Base-by-base conservation (phyloP, 305 asterid genomes). In the Ilex paraguariensis region DNA sequence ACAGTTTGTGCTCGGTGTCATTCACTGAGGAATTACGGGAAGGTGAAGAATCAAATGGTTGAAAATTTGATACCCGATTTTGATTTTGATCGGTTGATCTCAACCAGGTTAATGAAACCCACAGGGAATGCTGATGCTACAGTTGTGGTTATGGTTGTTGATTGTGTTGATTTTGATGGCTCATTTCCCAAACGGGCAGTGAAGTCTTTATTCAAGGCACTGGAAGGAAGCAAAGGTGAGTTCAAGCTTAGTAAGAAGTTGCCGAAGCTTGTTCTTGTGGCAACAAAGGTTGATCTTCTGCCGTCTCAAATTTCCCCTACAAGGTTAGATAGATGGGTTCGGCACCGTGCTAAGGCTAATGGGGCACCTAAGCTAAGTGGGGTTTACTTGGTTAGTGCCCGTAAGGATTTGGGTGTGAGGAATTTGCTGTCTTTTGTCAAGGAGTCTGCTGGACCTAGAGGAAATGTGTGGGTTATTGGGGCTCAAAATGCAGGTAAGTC, bases 401-500 rank as follows among this genome's bases (percentile, higher is more conserved):
- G 75, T 74, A 92, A 92, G 73, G 98, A 92, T 81, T 80, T 92
- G 74, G 97, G 97, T n/a, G 82, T 92, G 69, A 84, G 84, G 72
- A 92, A 89, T 63, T 80, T 92, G 79, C 68, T 92, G 61, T 81
- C 80, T 14, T 92, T 85, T 66, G 56, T 89, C 59, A 85, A 89
- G 80, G 91, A 74, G 11, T 79, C 73, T 76, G 91, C 96, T 44
- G 98, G 98, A 51, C 98, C 98, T 21, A 80, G 98, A 60, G 98
- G 98, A 56, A 85, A 92, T 57, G 98, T 89, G 64, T 92, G 98
- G 98, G 94, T 92, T 58, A 80, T 92, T 28, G 97, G 98, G 73
- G 93, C 98, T 64, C 98, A 89, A 74, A 92, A 92, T 74, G 97
- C 95, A 9, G 98, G 98, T 36, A 92, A 84, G 59, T 92, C 98